Conservation (phyloP, 768 basidiomycete genomes). For the Melanogaster broomeanus region DNA sequence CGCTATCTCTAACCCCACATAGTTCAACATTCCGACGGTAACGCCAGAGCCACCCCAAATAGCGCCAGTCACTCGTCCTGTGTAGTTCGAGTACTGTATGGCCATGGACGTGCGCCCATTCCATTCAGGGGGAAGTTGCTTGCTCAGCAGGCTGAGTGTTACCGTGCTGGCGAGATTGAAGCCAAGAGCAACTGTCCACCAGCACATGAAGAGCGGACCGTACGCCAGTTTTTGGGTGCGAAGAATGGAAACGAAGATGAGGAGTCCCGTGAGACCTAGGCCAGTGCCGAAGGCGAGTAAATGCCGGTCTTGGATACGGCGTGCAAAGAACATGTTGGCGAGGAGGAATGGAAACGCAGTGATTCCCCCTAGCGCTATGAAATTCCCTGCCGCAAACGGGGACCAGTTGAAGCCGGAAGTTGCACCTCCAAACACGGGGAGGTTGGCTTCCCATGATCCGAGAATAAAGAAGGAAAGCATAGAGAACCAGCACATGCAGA, state of each 20-base stretch:
- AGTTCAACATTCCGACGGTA: slow-evolving; percentile 55
- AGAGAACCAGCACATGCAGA: slow-evolving; percentile 70
- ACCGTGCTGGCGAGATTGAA: slow-evolving; percentile 75
- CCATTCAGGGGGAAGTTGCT: slow-evolving; percentile 66
- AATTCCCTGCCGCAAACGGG: slow-evolving; percentile 66
- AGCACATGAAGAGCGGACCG: slow-evolving; percentile 45
- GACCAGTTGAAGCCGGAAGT: slow-evolving; percentile 49
- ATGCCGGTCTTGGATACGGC: slow-evolving; percentile 59
- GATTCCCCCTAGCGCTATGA: slow-evolving; percentile 67
- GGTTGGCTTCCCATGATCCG: slow-evolving; percentile 68
- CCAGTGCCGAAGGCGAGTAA: slow-evolving; percentile 54
- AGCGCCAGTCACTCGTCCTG: slow-evolving; percentile 64
- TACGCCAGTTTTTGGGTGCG: slow-evolving; percentile 42
- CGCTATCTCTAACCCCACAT: slow-evolving; percentile 58
- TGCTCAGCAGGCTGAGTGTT: slow-evolving; percentile 65
- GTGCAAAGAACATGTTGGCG: slow-evolving; percentile 56
- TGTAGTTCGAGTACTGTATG: slow-evolving; percentile 71
- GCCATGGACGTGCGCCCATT: slow-evolving; percentile 55
- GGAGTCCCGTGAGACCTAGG: slow-evolving; percentile 53
- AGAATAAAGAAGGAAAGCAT: slow-evolving; percentile 73
- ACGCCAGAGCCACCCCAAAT: slow-evolving; percentile 69
- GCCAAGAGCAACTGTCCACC: slow-evolving; percentile 60
- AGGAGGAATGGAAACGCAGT: slow-evolving; percentile 68
- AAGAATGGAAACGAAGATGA: slow-evolving; percentile 52
- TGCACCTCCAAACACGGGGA: slow-evolving; percentile 57